These are phyloP conservation scores for Aquilaria malaccensis DNA, from an alignment of 345 rosid genomes.

Conservation along the genomic window DNA sequence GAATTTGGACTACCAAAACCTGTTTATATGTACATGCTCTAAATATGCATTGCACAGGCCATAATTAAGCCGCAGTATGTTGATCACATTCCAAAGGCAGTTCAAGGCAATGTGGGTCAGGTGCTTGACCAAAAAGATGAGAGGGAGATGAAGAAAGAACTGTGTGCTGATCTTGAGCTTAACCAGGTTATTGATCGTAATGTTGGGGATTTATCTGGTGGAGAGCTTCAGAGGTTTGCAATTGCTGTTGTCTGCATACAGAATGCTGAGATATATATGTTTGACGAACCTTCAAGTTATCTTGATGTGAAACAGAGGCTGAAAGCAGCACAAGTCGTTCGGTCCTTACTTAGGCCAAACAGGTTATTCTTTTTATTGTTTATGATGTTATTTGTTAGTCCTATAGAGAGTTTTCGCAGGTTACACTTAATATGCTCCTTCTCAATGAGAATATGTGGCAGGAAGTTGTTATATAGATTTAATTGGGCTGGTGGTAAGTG, in stretches of 20 bases:
- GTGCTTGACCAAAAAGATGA: slow-evolving; percentile 95
- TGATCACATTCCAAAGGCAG: slow-evolving; percentile 95
- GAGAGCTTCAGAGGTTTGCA: slow-evolving; percentile 98
- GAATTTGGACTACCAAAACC: too few relatives aligned
- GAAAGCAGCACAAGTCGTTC: slow-evolving; percentile 91
- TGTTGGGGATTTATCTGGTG: slow-evolving; percentile 94
- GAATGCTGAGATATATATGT: slow-evolving; percentile 99
- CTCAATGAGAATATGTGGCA: too few relatives aligned
- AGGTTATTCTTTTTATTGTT: slow-evolving; percentile 40
- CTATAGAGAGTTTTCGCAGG: not conserved
- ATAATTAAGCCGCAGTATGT: slow-evolving; percentile 98
- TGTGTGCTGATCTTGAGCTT: slow-evolving; percentile 77
- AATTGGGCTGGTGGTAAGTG: not conserved
- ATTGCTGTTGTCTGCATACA: slow-evolving; percentile 94
- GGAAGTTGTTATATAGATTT: not conserved
- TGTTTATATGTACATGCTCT: too few relatives aligned
- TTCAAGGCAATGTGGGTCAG: slow-evolving; percentile 89
- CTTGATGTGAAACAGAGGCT: slow-evolving; percentile 99
- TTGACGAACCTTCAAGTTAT: slow-evolving; percentile 99
- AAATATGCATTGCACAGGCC: slow-evolving; percentile 38
- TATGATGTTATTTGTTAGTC: not conserved
- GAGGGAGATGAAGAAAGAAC: slow-evolving; percentile 62
- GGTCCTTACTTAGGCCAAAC: slow-evolving; percentile 82
- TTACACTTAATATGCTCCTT: not conserved
- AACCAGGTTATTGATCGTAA: slow-evolving; percentile 92